A percentile compares a stretch with the other conserved stretches of the same genome.
Conservation (phyloP, 805 yeast species). For the Ogataea neopini region DNA sequence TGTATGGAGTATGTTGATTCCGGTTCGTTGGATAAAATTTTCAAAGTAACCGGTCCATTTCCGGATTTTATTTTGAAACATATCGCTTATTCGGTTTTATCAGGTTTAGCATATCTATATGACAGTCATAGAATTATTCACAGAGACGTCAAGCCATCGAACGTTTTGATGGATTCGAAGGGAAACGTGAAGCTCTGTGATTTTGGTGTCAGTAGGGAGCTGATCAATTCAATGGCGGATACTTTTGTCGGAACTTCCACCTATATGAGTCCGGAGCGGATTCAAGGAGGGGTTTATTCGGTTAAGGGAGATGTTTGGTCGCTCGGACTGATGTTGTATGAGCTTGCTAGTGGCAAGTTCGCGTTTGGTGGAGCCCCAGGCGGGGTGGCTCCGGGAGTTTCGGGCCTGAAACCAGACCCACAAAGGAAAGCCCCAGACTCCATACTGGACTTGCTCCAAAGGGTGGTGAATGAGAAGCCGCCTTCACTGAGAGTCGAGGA, state of each 20-base stretch:
- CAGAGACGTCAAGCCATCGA: conserved; percentile 94
- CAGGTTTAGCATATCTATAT: conserved; percentile 81
- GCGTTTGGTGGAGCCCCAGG: conserved; percentile 68
- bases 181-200: conserved; percentile 94
- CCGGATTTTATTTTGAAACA: conserved; percentile 71
- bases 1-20: conserved; percentile 97
- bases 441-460: conserved; percentile 83
- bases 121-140: conserved; percentile 86
- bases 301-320: conserved; percentile 99
- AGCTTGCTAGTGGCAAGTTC: conserved; percentile 80
- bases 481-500: conserved; percentile 57
- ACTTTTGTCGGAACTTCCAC: conserved; percentile 98
- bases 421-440: conserved; percentile 63
- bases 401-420: conserved; percentile 22
- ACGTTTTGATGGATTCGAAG: conserved; percentile 80
- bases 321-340: conserved; percentile 84
- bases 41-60: conserved; percentile 59
- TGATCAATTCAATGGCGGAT: conserved; percentile 92
- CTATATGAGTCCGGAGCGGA: conserved; percentile 97
- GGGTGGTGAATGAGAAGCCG: conserved; percentile 91
- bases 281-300: conserved; percentile 91
- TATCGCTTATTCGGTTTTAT: conserved; percentile 71
- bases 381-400: conserved; percentile 25
- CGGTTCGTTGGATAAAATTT: conserved; percentile 83
- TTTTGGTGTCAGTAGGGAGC: conserved; percentile 92